A percentile compares a stretch with the other conserved stretches of the same genome.
Conservation (phyloP, 306 rosid species). For the Vicia faba region DNA sequence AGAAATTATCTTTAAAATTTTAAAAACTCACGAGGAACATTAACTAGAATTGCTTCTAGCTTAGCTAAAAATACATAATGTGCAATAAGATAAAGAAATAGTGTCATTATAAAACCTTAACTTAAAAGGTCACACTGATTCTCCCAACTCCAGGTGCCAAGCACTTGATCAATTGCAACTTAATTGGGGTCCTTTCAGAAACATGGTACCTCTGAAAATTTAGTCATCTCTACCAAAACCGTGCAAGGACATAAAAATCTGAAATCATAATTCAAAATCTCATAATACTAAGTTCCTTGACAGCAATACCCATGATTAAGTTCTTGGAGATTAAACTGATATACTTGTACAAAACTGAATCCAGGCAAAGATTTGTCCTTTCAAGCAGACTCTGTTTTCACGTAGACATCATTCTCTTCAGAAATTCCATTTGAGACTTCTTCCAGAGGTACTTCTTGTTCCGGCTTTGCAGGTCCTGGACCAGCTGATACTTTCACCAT, state of each 20-base stretch:
- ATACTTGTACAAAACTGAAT: conserved; percentile 54
- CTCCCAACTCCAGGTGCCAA: conserved; percentile 28
- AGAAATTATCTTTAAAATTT: neutral
- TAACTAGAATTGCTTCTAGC: conserved; percentile 1
- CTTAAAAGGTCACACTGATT: neutral
- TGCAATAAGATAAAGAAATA: conserved; percentile 8
- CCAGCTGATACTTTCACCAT: conserved; percentile 99
- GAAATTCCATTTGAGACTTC: conserved; percentile 48
- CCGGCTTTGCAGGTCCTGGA: conserved; percentile 82
- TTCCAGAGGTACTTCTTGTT: conserved; percentile 48
- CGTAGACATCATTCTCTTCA: conserved; percentile 33
- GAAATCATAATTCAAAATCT: conserved; percentile 41
- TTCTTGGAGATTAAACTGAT: conserved; percentile 38
- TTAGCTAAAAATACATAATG: conserved; percentile 10
- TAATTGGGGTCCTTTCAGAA: conserved; percentile 23
- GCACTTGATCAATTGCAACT: conserved; percentile 30
- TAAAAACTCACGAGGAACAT: neutral
- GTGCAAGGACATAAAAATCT: conserved; percentile 34
- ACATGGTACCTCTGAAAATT: conserved; percentile 12
- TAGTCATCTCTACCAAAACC: conserved; percentile 33
- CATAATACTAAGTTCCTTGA: conserved; percentile 29
- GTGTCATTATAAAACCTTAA: neutral
- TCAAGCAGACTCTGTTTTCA: conserved; percentile 53
- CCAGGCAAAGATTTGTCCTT: conserved; percentile 34
- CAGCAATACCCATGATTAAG: conserved; percentile 33